Percentiles rank a stretch among this genome's conserved stretches.
These are phyloP conservation scores for Suillus paluster DNA, from an alignment of 768 basidiomycete species.

Conservation along the genomic window DNA sequence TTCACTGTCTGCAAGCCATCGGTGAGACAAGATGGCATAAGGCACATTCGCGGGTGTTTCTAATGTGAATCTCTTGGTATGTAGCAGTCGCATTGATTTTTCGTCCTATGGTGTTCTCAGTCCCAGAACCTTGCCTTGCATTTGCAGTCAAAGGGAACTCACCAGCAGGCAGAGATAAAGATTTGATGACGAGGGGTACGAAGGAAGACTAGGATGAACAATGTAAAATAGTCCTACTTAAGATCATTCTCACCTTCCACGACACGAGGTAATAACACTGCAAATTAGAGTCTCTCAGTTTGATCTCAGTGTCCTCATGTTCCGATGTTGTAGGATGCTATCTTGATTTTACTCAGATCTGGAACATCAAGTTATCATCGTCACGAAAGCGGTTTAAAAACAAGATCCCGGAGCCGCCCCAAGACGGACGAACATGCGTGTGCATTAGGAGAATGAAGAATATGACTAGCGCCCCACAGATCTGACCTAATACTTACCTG, in stretches of 20 bases:
- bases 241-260: neutral
- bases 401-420: neutral
- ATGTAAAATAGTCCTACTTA: too few relatives aligned
- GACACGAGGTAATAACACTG: neutral
- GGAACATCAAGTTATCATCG: neutral
- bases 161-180: neutral
- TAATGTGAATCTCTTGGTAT: neutral
- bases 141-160: neutral
- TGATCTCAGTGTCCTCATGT: neutral
- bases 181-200: too few relatives aligned
- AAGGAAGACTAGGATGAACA: neutral
- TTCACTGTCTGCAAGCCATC: conserved; percentile 5
- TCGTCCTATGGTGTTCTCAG: neutral
- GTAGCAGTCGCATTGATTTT: conserved; percentile 4
- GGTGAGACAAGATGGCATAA: conserved; percentile 9
- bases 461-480: too few relatives aligned
- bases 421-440: neutral
- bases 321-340: neutral
- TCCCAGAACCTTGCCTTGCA: neutral
- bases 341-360: neutral
- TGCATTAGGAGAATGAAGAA: neutral
- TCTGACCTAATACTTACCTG: neutral
- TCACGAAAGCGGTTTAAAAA: neutral
- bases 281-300: neutral
- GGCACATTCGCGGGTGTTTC: neutral